Evolutionary conservation across 495 filamentous ascomycete genomes (phyloP), one percentile per base, ranked within the genome.

Genomic region (Neohortaea acidophila): DNA sequence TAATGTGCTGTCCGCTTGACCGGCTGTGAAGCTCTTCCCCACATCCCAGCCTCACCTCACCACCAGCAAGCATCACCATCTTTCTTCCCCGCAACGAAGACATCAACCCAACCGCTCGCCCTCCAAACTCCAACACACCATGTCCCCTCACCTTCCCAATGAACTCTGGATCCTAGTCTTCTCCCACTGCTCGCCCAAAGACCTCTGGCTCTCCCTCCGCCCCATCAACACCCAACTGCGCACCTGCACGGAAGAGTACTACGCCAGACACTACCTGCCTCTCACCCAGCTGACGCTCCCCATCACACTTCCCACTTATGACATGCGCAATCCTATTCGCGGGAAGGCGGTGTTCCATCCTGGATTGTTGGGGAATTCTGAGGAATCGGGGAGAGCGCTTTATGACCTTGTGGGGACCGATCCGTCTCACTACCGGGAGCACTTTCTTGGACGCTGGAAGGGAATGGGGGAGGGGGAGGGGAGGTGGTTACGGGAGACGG

Each of bases 71-170:
- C n/a, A n/a, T n/a, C n/a, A n/a, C n/a, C n/a, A n/a, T n/a, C n/a
- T n/a, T n/a, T n/a, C n/a, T n/a, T n/a, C n/a, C n/a, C n/a, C n/a
- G n/a, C n/a, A n/a, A n/a, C n/a, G n/a, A n/a, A n/a, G n/a, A n/a
- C n/a, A n/a, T n/a, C n/a, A n/a, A n/a, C n/a, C n/a, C n/a, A n/a
- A n/a, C n/a, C n/a, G n/a, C n/a, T n/a, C n/a, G n/a, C n/a, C n/a
- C n/a, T n/a, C n/a, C n/a, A n/a, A n/a, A n/a, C n/a, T n/a, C n/a
- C n/a, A n/a, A n/a, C n/a, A n/a, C n/a, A n/a, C n/a, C n/a, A n/a
- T n/a, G n/a, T n/a, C n/a, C n/a, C n/a, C 4, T 4, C 22, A 39
- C 18, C 37, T 39, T 9, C 37, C 37, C 5, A 39, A 39, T 20
- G 37, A 39, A 26, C 18, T 39, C 8, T 39, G 37, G 37, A 13